Conservation (phyloP, 2,329 filamentous ascomycete species). For the Tolypocladium album region DNA sequence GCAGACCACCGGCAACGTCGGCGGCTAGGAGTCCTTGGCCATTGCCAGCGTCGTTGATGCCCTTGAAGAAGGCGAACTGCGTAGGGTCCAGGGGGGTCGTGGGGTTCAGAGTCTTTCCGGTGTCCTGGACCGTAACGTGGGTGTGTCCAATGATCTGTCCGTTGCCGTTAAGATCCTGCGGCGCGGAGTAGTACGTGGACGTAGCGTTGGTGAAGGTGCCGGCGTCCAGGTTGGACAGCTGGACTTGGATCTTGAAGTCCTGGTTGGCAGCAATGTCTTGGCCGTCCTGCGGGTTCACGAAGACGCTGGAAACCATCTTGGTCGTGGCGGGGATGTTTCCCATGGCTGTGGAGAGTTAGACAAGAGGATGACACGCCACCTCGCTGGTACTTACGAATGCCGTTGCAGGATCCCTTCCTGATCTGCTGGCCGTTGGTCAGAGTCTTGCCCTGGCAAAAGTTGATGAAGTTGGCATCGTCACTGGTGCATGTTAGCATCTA, state of each 20-base stretch:
- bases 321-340: constrained; percentile 44
- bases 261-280: constrained; percentile 34
- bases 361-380: not conserved
- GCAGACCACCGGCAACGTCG: constrained; percentile 45
- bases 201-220: constrained; percentile 52
- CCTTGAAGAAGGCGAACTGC: constrained; percentile 54
- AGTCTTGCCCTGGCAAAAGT: constrained; percentile 44
- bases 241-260: constrained; percentile 43
- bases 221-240: constrained; percentile 40
- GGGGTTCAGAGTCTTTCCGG: constrained; percentile 40
- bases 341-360: constrained; percentile 31
- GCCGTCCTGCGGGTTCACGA: constrained; percentile 41
- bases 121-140: constrained; percentile 47
- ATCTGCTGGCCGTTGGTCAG: constrained; percentile 52
- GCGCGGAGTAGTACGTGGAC: constrained; percentile 50
- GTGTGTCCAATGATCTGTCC: constrained; percentile 48
- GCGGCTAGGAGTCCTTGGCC: constrained; percentile 42
- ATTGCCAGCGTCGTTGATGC: constrained; percentile 52
- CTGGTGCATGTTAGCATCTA: constrained; percentile 22
- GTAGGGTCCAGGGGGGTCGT: constrained; percentile 38
- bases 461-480: constrained; percentile 51
- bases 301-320: constrained; percentile 47
- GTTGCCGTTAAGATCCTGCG: constrained; percentile 36
- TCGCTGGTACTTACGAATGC: constrained; percentile 39
- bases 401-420: constrained; percentile 51